Evolutionary conservation across 106 monocot genomes (phyloP).

Genomic region (Posidonia australis): DNA sequence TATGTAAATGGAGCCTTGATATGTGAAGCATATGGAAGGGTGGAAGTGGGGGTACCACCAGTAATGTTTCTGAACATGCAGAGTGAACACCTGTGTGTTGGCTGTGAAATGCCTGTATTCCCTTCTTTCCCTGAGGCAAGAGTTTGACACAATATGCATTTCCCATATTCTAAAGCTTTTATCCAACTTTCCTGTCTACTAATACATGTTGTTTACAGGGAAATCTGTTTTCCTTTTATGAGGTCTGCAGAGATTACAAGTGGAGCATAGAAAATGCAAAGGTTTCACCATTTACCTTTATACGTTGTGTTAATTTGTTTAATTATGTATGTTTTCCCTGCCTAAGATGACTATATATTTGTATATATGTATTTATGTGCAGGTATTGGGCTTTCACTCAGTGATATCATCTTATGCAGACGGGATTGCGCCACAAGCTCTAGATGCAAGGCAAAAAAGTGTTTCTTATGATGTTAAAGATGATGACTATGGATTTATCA

Average conservation of each 20-base stretch:
- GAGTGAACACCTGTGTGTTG: slow-evolving; percentile 77
- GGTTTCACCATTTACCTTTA: slow-evolving; percentile 24
- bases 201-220: slow-evolving; percentile 31
- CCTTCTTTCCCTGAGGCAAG: slow-evolving; percentile 63
- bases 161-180: background rate
- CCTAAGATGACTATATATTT: background rate
- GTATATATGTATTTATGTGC: background rate
- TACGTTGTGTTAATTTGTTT: background rate
- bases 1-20: slow-evolving; percentile 53
- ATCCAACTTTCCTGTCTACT: background rate
- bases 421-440: slow-evolving; percentile 2
- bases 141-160: background rate
- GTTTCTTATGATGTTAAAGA: slow-evolving; percentile 15
- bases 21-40: slow-evolving; percentile 63
- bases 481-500: slow-evolving; percentile 44
- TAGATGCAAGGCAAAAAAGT: slow-evolving; percentile 4
- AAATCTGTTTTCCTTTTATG: slow-evolving; percentile 89
- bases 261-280: slow-evolving; percentile 66
- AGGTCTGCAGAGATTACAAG: slow-evolving; percentile 63
- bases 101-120: slow-evolving; percentile 79
- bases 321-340: background rate
- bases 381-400: slow-evolving; percentile 29
- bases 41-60: slow-evolving; percentile 75
- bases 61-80: slow-evolving; percentile 46
- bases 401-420: slow-evolving; percentile 19